Evolutionary conservation across 2,329 filamentous ascomycete species (phyloP), one percentile per base, ranked within the genome.

Genomic region (Colletotrichum tabaci): DNA sequence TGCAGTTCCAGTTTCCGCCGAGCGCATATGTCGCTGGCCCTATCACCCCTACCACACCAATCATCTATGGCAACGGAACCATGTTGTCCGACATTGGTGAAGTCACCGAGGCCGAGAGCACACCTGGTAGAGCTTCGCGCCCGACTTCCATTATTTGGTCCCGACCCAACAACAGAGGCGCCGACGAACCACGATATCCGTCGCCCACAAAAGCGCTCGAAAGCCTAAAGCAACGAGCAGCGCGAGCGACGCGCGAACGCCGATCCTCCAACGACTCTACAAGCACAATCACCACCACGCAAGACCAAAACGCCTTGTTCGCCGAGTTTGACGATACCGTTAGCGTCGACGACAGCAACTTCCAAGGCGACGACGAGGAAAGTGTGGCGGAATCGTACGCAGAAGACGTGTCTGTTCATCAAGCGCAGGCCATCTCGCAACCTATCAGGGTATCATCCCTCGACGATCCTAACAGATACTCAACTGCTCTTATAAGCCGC

Each of bases 401-500:
- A 44, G 86, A 88, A 56, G 87, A 87, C 53, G 79, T 80, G 58
- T 77, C 82, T 52, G 74, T 77, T 35, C 78, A 79, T 12, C 80
- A 81, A 12, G 75, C 76, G 42, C 75, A 75, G 56, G 60, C 74
- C 53, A 75, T 77, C 71, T 77, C 78, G 71, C 60, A 75, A 72
- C 64, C 75, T 76, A 67, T 73, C 56, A 46, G 80, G 35, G 35
- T 10, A 73, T 73, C 72, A 75, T 78, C 70, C 74, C 72, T 76
- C 72, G 81, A 74, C 38, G 73, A 74, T 49, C 74, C 73, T 67
- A 89, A 93, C 66, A 86, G 87, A 55, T 90, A 92, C 76, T 94
- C 94, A 4, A 94, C 93, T 60, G 91, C 88, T 18, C 91, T 93
- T 30, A 83, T 97, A 74, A 96, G 94, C 80, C 91, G 92, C 75